Base-by-base conservation (phyloP, 2,329 filamentous ascomycete species). In the Samsoniella hepiali region DNA sequence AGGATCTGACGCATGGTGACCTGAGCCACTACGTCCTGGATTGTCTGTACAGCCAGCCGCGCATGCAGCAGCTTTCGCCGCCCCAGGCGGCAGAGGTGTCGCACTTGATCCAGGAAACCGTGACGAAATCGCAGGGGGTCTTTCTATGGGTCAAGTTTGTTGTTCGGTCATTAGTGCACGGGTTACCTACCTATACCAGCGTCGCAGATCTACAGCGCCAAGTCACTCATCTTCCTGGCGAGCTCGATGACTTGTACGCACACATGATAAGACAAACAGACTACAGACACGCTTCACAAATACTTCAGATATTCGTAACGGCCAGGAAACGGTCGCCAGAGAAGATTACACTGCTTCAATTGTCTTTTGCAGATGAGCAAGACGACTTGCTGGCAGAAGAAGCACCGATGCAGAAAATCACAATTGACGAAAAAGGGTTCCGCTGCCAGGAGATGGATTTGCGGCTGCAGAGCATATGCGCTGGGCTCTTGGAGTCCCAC, bases 111-210 rank as follows among this genome's bases (percentile, higher is more conserved):
- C 49, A 47, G n/a, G 50, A 55, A 42, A 36, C 13, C 7, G 58
- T 62, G 3, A 47, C 47, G 17, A 62, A 62, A 36, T 51, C 69
- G 0, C 54, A 66, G 4, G 69, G 69, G 0, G 68, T 71, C 1
- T 70, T 71, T 13, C 58, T 71, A 5, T 70, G 69, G 69, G 50
- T 69, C 0, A 65, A 60, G 17, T 64, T 71, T 0, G 69, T 69
- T 2, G 65, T 68, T 5, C 51, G 56, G 4, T 65, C 64, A 2
- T 56, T 71, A 8, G 27, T 63, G 1, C 57, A 65, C 4, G 47
- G 6, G 1, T 44, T 70, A 3, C 27, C 40, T 4, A 44, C 61
- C 9, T 15, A 32, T 3, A 44, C 62, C 34, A n/a, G 38, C 9
- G 15, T 67, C 1, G 36, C 31, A 1, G 54, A 50, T 3, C 56